These are phyloP conservation scores for Gymnopus androsaceus DNA, from an alignment of 1,284 basidiomycete genomes.

Conservation along the genomic window DNA sequence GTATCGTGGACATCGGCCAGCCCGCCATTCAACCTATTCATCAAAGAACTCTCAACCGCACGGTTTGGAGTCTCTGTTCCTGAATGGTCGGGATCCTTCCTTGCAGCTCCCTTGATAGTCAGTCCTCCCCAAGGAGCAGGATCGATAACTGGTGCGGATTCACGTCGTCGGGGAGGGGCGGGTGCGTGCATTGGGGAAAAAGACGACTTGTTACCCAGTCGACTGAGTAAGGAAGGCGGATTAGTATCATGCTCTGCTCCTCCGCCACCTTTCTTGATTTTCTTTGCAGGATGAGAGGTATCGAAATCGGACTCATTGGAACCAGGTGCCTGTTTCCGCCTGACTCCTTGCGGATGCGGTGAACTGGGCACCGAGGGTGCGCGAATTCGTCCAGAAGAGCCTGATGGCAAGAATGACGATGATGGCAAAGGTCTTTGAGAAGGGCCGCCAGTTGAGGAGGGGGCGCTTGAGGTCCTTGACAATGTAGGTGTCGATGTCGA, in stretches of 20 bases:
- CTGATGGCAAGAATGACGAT: not conserved
- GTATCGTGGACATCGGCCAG: not conserved
- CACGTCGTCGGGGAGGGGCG: constrained; percentile 28
- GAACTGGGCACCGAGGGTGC: not conserved
- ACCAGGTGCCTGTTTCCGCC: constrained; percentile 20
- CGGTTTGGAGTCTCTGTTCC: too few relatives aligned
- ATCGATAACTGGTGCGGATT: not conserved
- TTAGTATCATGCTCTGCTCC: constrained; percentile 23
- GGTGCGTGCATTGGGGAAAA: not conserved
- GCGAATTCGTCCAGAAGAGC: not conserved
- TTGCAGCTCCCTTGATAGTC: constrained; percentile 24
- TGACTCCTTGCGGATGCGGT: constrained; percentile 1
- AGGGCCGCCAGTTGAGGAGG: not conserved
- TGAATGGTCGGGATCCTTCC: not conserved
- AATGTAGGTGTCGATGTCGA: constrained; percentile 6
- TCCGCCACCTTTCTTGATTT: constrained; percentile 31
- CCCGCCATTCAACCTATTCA: not conserved
- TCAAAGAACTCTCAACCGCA: constrained; percentile 7
- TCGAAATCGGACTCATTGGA: too few relatives aligned
- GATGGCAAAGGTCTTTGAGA: not conserved
- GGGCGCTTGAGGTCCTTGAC: constrained; percentile 4
- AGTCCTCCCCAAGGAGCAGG: not conserved
- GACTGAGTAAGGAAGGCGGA: constrained; percentile 45
- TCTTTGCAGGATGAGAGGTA: constrained; percentile 34
- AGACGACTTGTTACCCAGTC: constrained; percentile 30